phyloP scores from a whole-genome alignment of 23 red algal genomes.

The Gracilaria vermiculophylla region DNA sequence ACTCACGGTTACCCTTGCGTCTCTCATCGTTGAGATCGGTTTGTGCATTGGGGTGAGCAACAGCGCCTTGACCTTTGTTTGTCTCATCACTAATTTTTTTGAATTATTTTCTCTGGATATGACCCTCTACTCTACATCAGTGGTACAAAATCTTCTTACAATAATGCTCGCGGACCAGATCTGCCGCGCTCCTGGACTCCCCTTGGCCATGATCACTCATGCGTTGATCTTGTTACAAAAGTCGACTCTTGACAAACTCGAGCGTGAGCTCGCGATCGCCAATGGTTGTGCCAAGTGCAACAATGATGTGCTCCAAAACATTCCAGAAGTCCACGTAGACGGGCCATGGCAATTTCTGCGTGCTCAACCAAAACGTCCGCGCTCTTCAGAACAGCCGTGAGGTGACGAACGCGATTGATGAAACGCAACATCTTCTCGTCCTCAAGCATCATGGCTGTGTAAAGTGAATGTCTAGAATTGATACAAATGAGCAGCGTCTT shows the following conservation, averaged over 20 bases:
- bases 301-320: constrained; percentile 20
- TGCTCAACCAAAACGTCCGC: not conserved
- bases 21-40: too few relatives aligned
- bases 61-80: too few relatives aligned
- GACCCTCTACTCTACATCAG: not conserved
- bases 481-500: not conserved
- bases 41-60: not conserved
- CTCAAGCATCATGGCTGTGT: not conserved
- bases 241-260: constrained; percentile 13
- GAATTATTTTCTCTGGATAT: not conserved
- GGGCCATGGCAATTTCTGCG: not conserved
- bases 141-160: not conserved
- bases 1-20: not conserved
- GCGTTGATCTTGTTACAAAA: not conserved
- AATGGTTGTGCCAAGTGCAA: not conserved
- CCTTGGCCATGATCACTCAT: not conserved
- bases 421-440: constrained; percentile 11
- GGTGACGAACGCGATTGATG: constrained; percentile 7
- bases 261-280: not conserved
- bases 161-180: not conserved
- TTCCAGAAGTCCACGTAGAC: not conserved
- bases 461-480: not conserved
- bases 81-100: not conserved
- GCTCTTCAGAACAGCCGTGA: not conserved
- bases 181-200: not conserved